Conservation (phyloP, 345 rosid species). For the Heritiera fomes region DNA sequence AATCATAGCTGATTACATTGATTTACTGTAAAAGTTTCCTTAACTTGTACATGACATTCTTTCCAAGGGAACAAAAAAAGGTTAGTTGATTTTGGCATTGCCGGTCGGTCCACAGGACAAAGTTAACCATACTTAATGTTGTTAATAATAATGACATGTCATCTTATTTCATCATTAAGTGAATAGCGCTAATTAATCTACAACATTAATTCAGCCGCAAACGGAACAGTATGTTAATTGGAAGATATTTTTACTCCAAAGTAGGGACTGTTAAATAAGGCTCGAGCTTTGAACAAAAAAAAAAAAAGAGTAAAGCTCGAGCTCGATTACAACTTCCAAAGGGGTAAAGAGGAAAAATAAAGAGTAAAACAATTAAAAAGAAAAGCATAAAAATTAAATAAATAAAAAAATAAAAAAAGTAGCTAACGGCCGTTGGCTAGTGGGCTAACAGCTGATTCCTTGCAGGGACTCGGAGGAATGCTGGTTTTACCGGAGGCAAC, state of each 20-base stretch:
- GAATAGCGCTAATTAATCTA: no score
- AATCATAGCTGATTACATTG: no score
- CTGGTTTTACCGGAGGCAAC: constrained; percentile 80
- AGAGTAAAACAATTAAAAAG: background rate
- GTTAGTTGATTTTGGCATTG: background rate
- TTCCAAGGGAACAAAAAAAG: no score
- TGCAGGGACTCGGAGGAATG: constrained; percentile 85
- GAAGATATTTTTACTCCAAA: background rate
- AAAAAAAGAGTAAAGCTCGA: background rate
- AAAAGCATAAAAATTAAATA: background rate
- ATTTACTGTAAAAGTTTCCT: no score
- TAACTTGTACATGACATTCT: background rate
- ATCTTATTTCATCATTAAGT: constrained; percentile 2
- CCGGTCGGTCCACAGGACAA: background rate
- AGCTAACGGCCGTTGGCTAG: constrained; percentile 68
- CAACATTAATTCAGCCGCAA: background rate
- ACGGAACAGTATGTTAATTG: background rate
- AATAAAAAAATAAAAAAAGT: no score
- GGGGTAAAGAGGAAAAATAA: background rate
- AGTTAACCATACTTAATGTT: constrained; percentile 1
- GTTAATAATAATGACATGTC: background rate
- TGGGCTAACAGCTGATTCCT: constrained; percentile 63
- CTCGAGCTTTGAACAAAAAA: no score
- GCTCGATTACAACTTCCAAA: constrained; percentile 9
- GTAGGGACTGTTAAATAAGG: background rate